Conservation (phyloP, 2,329 filamentous ascomycete genomes). For the Pleurostoma richardsiae region DNA sequence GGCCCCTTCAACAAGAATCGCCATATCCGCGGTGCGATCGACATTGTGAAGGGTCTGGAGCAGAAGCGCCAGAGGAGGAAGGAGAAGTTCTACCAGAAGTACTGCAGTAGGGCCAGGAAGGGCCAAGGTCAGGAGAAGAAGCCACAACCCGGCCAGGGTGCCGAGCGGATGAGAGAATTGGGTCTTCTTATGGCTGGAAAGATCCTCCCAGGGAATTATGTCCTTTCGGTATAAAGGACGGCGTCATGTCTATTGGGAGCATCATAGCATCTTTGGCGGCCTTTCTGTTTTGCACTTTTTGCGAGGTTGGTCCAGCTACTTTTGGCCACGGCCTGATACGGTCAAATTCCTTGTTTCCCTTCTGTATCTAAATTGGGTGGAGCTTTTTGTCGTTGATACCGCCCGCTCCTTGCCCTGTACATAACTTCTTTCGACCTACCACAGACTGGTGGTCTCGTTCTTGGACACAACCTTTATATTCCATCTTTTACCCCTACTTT, state of each 20-base stretch:
- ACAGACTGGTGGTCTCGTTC: too few relatives aligned
- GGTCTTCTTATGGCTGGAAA: slow-evolving; percentile 85
- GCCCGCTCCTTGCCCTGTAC: too few relatives aligned
- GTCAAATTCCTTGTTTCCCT: slow-evolving; percentile 1
- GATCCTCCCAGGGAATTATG: slow-evolving; percentile 67
- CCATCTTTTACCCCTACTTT: too few relatives aligned
- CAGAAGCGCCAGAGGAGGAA: slow-evolving; percentile 88
- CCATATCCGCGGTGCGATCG: slow-evolving; percentile 87
- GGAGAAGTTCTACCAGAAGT: slow-evolving; percentile 88
- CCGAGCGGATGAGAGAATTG: slow-evolving; percentile 88
- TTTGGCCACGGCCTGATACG: slow-evolving; percentile 6
- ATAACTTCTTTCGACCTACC: too few relatives aligned
- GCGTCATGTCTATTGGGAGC: slow-evolving; percentile 5
- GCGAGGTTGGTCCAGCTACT: slow-evolving; percentile 4
- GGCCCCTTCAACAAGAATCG: slow-evolving; percentile 38
- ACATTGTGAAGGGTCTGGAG: slow-evolving; percentile 95
- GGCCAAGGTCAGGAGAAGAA: slow-evolving; percentile 57
- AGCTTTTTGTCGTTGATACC: too few relatives aligned
- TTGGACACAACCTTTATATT: too few relatives aligned
- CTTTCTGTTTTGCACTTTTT: slow-evolving; percentile 10
- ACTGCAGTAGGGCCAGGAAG: slow-evolving; percentile 78
- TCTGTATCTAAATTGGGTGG: background rate
- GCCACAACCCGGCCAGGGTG: slow-evolving; percentile 77
- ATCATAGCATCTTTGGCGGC: slow-evolving; percentile 11
- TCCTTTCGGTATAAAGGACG: slow-evolving; percentile 60